Evolutionary conservation across 2,329 filamentous ascomycete genomes (phyloP).

Genomic region (Aspergillus flavus): DNA sequence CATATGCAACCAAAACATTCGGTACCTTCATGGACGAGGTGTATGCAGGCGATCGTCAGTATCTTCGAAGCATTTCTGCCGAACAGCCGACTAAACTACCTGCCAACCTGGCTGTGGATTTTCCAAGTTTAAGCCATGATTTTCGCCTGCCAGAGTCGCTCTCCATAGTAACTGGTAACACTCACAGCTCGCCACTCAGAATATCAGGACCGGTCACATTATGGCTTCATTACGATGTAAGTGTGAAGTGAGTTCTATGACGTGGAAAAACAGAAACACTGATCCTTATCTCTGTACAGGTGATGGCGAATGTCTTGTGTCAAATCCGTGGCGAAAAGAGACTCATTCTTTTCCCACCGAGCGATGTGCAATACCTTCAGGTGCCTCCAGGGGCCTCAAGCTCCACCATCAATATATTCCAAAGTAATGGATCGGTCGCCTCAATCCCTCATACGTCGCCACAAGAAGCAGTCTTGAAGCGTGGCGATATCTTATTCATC

Average conservation of each 20-base stretch:
- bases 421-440: slow-evolving; percentile 46
- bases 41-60: slow-evolving; percentile 63
- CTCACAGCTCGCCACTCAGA: slow-evolving; percentile 77
- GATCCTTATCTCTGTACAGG: slow-evolving; percentile 47
- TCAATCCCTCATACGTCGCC: slow-evolving; percentile 67
- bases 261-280: slow-evolving; percentile 1
- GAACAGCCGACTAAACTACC: slow-evolving; percentile 69
- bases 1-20: slow-evolving; percentile 70
- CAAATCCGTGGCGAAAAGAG: slow-evolving; percentile 75
- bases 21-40: slow-evolving; percentile 66
- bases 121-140: slow-evolving; percentile 68
- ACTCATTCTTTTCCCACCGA: slow-evolving; percentile 76
- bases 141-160: slow-evolving; percentile 70
- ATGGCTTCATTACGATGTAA: slow-evolving; percentile 87
- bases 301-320: slow-evolving; percentile 84
- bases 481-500: slow-evolving; percentile 78
- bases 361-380: slow-evolving; percentile 68
- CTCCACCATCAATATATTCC: slow-evolving; percentile 74
- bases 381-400: slow-evolving; percentile 79
- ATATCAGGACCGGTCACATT: slow-evolving; percentile 80
- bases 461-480: slow-evolving; percentile 65
- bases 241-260: slow-evolving; percentile 11
- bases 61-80: slow-evolving; percentile 75
- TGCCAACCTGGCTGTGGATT: slow-evolving; percentile 71
- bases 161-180: slow-evolving; percentile 58